Evolutionary conservation across 176 grass and related monocot genomes (phyloP).

Genomic region (Triticum urartu): DNA sequence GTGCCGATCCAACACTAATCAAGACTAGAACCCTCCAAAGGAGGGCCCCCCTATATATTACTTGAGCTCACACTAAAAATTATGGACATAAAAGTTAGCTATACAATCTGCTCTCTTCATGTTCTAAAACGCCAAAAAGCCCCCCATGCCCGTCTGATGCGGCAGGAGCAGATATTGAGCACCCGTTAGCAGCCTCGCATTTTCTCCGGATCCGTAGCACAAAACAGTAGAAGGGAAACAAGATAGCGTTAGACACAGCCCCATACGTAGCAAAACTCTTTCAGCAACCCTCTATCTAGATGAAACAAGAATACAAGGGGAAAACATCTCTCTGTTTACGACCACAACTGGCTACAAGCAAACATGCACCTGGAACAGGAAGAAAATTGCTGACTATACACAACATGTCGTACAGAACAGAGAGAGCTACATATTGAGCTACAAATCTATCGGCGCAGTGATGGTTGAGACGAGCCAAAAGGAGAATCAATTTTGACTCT

Average conservation of each 20-base stretch:
- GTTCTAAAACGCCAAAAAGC: no score
- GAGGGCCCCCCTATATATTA: no score
- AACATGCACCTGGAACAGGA: conserved; percentile 34
- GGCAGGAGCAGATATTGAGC: no score
- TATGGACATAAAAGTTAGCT: no score
- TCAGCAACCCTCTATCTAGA: neutral
- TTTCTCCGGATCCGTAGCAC: no score
- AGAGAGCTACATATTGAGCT: conserved; percentile 32
- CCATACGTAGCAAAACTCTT: neutral
- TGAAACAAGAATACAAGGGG: neutral
- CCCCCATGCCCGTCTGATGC: no score
- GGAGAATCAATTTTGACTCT: conserved; percentile 49
- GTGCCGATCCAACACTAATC: no score
- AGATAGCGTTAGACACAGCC: neutral
- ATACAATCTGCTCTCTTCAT: no score
- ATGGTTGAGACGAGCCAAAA: conserved; percentile 25
- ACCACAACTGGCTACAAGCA: conserved; percentile 34
- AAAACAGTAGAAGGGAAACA: no score
- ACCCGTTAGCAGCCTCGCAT: no score
- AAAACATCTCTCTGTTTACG: neutral
- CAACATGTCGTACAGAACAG: conserved; percentile 17
- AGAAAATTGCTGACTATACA: conserved; percentile 32
- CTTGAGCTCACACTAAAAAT: no score
- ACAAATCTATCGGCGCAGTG: conserved; percentile 32
- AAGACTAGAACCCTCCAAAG: no score